These are phyloP conservation scores for Rhizopogon vesiculosus DNA, from an alignment of 768 basidiomycete genomes.

Conservation along the genomic window DNA sequence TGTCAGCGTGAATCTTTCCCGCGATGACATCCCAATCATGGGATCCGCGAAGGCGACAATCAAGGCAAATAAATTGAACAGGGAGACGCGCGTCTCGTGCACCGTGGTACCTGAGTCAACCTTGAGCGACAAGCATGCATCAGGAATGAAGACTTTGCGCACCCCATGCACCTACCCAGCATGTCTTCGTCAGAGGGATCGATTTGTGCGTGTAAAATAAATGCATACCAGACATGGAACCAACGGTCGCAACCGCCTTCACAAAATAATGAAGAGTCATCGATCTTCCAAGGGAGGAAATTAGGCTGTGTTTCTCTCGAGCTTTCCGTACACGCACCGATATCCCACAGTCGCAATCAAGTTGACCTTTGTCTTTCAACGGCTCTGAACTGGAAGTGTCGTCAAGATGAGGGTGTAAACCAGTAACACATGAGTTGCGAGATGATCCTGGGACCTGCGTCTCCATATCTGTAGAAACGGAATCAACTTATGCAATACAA, in stretches of 20 bases:
- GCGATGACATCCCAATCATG: conserved; percentile 68
- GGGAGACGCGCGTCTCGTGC: conserved; percentile 55
- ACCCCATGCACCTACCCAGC: conserved; percentile 36
- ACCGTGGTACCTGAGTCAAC: conserved; percentile 52
- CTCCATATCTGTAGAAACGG: conserved; percentile 23
- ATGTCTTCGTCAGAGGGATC: not conserved
- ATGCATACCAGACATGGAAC: conserved; percentile 70
- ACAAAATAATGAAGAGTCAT: conserved; percentile 57
- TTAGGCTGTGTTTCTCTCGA: not conserved
- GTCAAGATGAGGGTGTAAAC: not conserved
- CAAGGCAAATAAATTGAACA: conserved; percentile 61
- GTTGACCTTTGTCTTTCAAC: conserved; percentile 30
- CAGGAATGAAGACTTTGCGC: not conserved
- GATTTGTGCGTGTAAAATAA: not conserved
- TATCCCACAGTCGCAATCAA: conserved; percentile 72
- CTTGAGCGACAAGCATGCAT: not conserved
- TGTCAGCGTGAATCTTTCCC: conserved; percentile 45
- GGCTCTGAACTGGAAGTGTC: conserved; percentile 6
- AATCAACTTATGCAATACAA: not conserved
- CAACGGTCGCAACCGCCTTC: conserved; percentile 70
- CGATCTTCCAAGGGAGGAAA: conserved; percentile 32
- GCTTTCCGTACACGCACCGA: conserved; percentile 30
- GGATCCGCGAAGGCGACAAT: conserved; percentile 67
- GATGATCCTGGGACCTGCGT: conserved; percentile 19
- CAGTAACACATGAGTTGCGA: conserved; percentile 2